A percentile compares a stretch with the other conserved stretches of the same genome.
Evolutionary conservation across 768 basidiomycete species (phyloP).

Genomic region (Gymnopilus dilepis): DNA sequence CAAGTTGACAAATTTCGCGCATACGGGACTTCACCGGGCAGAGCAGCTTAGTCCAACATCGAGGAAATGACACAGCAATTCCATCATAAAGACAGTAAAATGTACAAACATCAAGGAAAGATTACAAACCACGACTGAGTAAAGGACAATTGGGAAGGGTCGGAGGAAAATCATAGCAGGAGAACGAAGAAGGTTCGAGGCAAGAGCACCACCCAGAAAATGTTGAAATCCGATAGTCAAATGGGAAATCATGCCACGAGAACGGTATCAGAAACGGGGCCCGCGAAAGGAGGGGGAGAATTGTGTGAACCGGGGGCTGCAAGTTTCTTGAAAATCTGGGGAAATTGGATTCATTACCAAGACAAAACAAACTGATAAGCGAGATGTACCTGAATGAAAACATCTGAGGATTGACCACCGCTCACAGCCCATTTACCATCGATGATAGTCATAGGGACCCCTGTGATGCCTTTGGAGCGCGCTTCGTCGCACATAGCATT

Average conservation of each 20-base stretch:
- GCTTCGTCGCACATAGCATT: constrained; percentile 65
- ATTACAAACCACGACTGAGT: constrained; percentile 14
- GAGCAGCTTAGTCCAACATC: neutral
- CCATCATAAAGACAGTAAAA: constrained; percentile 12
- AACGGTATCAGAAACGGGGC: constrained; percentile 38
- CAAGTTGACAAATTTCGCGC: neutral
- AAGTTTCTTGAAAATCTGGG: constrained; percentile 59
- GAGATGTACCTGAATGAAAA: constrained; percentile 59
- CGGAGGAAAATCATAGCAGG: neutral
- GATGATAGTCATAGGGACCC: constrained; percentile 82
- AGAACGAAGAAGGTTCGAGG: neutral
- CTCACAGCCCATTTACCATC: constrained; percentile 79
- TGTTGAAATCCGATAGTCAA: neutral
- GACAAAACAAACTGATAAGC: neutral
- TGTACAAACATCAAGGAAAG: constrained; percentile 7
- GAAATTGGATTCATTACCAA: too few relatives aligned
- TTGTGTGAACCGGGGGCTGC: constrained; percentile 41
- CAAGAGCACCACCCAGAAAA: neutral
- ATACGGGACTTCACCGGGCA: neutral
- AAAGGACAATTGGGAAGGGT: neutral
- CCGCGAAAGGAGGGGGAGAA: constrained; percentile 40
- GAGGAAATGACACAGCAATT: constrained; percentile 1
- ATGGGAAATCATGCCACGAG: constrained; percentile 27
- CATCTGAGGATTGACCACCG: constrained; percentile 75
- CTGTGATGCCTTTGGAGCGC: constrained; percentile 69